Evolutionary conservation across 1,284 basidiomycete genomes (phyloP), one percentile per base, ranked within the genome.

Genomic region (Blastosporella zonata): DNA sequence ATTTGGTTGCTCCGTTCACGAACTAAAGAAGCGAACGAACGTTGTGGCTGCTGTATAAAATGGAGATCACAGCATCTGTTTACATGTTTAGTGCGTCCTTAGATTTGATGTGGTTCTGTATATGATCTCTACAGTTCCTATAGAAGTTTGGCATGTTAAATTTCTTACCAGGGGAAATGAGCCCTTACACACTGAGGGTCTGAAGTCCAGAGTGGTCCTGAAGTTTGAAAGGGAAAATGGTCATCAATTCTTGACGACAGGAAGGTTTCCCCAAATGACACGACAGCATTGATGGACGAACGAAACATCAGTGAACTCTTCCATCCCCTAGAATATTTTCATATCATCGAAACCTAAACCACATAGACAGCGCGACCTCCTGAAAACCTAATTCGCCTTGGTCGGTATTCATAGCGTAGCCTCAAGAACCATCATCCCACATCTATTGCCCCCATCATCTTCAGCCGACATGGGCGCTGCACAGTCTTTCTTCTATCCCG

Each of bases 1-100:
- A 34, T 69, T 68, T 53, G 70, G 70, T 6, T 74, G 73, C 53
- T 62, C 65, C 6, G 66, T 73, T 13, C 63, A 57, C 41, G 67
- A 67, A 27, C 40, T 72, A 46, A 69, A 67, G 60, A 68, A 65
- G 54, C 62, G 69, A 28, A 66, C 59, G 45, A 39, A 52, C 18
- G 48, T 47, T n/a, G 57, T 46, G 45, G 41, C 52, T 22, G 47
- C 48, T n/a, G 57, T 48, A 5, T 58, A 47, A 17, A 43, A 18
- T 40, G n/a, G 15, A 10, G 22, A 13, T 31, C 12, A 9, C 8
- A 31, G 13, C 29, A 13, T 13, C 12, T 13, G 12, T 12, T 13
- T 31, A 13, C 29, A 9, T 6, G 29, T 13, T 31, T 31, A 31
- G 12, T 31, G 29, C 29, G 29, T 28, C 23, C 38, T 6, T 27